Conservation (phyloP, 345 rosid species). For the Brassica nigra region DNA sequence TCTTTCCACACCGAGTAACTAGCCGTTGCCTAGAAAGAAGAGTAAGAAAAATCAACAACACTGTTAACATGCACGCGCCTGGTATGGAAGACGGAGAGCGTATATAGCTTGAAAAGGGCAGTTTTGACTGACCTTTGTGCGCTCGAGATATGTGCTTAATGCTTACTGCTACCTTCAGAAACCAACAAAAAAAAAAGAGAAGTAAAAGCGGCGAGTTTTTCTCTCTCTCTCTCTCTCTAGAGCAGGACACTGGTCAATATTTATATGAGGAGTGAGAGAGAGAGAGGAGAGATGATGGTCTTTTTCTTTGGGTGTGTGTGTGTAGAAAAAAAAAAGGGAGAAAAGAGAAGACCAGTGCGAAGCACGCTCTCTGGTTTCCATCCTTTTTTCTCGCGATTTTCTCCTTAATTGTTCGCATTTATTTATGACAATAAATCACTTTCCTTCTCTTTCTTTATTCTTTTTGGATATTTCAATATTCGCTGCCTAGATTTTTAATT, state of each 20-base stretch:
- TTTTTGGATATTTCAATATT: constrained; percentile 19
- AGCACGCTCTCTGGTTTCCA: constrained; percentile 42
- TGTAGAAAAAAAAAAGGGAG: background rate
- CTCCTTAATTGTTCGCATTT: constrained; percentile 28
- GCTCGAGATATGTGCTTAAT: constrained; percentile 35
- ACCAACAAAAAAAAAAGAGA: background rate
- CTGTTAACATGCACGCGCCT: constrained; percentile 17
- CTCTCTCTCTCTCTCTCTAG: constrained; percentile 12
- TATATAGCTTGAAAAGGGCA: constrained; percentile 2
- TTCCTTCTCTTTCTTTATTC: background rate
- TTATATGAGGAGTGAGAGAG: constrained; percentile 25
- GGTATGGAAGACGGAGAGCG: background rate
- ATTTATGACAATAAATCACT: background rate
- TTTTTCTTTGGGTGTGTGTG: background rate
- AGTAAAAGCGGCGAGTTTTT: constrained; percentile 36
- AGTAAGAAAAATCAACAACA: constrained; percentile 7
- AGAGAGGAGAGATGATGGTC: background rate
- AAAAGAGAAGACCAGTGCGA: constrained; percentile 35
- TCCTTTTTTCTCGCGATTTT: constrained; percentile 43
- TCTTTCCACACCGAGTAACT: constrained; percentile 10
- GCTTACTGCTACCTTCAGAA: constrained; percentile 14
- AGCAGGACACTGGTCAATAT: constrained; percentile 32
- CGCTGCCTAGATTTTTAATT: background rate
- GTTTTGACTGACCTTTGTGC: constrained; percentile 23
- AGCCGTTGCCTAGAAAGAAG: constrained; percentile 42